These are phyloP conservation scores for Diaporthe humulicola DNA, from an alignment of 2,329 filamentous ascomycete species.

Conservation along the genomic window DNA sequence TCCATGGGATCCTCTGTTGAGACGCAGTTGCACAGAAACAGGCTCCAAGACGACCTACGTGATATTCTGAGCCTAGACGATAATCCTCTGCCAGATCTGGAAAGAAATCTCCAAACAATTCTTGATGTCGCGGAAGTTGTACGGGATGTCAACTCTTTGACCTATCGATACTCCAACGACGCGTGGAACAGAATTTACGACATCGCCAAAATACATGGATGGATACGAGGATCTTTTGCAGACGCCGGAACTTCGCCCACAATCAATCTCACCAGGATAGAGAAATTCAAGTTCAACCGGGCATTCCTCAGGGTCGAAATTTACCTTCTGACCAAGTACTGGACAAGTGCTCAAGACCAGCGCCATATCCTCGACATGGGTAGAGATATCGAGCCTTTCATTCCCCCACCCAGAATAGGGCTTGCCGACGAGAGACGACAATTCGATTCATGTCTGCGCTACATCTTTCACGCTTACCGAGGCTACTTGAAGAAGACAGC, in stretches of 20 bases:
- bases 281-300: not conserved
- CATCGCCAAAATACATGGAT: not conserved
- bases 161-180: constrained; percentile 17
- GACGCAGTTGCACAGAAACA: not conserved
- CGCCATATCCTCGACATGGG: constrained; percentile 7
- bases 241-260: not conserved
- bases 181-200: not conserved
- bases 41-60: not conserved
- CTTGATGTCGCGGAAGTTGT: not conserved
- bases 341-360: not conserved
- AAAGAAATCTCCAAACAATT: not conserved
- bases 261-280: not conserved
- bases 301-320: constrained; percentile 6
- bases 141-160: not conserved
- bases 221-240: not conserved
- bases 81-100: accelerated
- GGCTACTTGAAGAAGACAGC: not conserved
- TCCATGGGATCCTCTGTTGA: not conserved
- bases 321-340: constrained; percentile 9
- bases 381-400: accelerated
- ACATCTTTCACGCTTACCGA: constrained; percentile 21
- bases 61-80: not conserved
- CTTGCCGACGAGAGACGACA: accelerated
- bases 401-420: not conserved
- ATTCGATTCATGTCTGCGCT: constrained; percentile 26